phyloP scores from a whole-genome alignment of 768 basidiomycete genomes.

The Leccinellum luteum region DNA sequence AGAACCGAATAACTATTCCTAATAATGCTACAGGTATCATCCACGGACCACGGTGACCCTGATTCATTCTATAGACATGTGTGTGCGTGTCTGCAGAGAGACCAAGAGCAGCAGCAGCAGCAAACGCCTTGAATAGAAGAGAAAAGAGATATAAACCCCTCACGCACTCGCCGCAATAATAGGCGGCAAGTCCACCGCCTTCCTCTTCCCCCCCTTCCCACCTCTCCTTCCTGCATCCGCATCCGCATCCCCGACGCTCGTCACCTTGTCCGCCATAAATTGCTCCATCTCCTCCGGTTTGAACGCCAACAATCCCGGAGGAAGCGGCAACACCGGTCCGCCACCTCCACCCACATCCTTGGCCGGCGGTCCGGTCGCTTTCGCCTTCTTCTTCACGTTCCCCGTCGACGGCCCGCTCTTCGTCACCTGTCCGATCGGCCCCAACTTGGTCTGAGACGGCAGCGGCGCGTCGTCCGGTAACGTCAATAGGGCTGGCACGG shows the following conservation, averaged over 20 bases:
- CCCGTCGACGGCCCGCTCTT: conserved; percentile 45
- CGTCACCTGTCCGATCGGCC: conserved; percentile 74
- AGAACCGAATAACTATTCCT: conserved; percentile 23
- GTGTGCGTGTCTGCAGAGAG: neutral
- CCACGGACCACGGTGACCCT: conserved; percentile 8
- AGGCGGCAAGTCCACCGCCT: conserved; percentile 31
- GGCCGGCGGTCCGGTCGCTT: conserved; percentile 21
- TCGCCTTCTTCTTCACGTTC: conserved; percentile 61
- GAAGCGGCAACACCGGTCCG: conserved; percentile 19
- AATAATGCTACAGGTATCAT: conserved; percentile 38
- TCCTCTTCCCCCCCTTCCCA: conserved; percentile 23
- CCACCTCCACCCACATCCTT: conserved; percentile 21
- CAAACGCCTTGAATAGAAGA: neutral
- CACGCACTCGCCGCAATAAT: conserved; percentile 35
- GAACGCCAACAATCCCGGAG: conserved; percentile 15
- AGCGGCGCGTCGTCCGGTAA: conserved; percentile 67
- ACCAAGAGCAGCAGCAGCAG: neutral
- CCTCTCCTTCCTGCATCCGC: conserved; percentile 11
- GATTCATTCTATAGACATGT: conserved; percentile 18
- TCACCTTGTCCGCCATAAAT: conserved; percentile 11
- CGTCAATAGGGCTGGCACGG: conserved; percentile 25
- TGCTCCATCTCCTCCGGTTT: conserved; percentile 19
- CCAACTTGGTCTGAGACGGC: conserved; percentile 64
- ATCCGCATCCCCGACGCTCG: conserved; percentile 3
- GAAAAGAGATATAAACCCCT: neutral